phyloP scores from a whole-genome alignment of 495 filamentous ascomycete genomes.

The Podospora pseudoanserina region DNA sequence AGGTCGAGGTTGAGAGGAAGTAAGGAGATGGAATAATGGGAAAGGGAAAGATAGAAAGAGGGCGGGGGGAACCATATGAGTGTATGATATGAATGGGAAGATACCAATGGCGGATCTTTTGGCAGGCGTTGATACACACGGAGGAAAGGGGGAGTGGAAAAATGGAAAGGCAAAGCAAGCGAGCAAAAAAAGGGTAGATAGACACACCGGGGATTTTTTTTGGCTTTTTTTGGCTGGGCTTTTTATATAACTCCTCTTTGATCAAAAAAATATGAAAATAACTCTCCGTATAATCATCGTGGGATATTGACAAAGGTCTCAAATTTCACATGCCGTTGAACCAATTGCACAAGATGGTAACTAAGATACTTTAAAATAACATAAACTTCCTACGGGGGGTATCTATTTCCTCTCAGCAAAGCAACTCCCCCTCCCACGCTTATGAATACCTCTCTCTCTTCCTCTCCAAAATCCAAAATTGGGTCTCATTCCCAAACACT shows the following conservation, averaged over 20 bases:
- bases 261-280: not conserved
- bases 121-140: not conserved
- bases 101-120: not conserved
- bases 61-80: not conserved
- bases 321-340: too few species aligned
- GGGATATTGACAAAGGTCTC: too few species aligned
- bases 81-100: conserved; percentile 2
- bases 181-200: not conserved
- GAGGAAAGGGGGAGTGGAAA: not conserved
- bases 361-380: too few species aligned
- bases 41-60: not conserved
- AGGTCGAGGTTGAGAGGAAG: not conserved
- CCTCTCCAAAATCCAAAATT: not conserved
- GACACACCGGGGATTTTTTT: not conserved
- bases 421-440: not conserved
- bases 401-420: too few species aligned
- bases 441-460: not conserved
- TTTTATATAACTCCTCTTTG: not conserved
- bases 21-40: not conserved
- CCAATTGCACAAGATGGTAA: too few species aligned
- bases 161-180: not conserved
- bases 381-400: too few species aligned
- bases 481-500: not conserved
- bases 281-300: not conserved
- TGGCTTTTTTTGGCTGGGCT: not conserved